Evolutionary conservation across 2,329 filamentous ascomycete species (phyloP), one percentile per base, ranked within the genome.

Genomic region (Diplodia mutila): DNA sequence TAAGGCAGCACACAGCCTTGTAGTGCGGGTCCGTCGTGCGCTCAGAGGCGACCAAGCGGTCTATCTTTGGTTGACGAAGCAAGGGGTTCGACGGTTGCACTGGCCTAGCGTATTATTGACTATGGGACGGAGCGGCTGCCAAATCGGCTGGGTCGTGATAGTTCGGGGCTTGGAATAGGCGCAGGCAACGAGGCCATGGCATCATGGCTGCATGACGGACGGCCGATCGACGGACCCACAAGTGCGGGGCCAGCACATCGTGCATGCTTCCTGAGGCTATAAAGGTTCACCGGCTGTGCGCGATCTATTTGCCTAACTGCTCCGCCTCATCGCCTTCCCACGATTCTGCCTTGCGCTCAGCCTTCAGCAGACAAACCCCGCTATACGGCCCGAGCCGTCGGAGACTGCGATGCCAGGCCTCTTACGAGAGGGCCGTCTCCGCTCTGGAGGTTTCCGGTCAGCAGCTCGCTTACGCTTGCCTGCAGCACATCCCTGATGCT

Each of bases 251-350:
- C 27, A 63, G n/a, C 42, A 27, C 42, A 51, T 51, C n/a, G 18
- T 25, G 37, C 27, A 61, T 61, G 14, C 12, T 14, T 23, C 39
- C 7, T n/a, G 9, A n/a, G 39, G 34, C 59, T 63, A 51, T 63
- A 51, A 63, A 25, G 25, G 59, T 39, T 63, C 42, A 63, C 59
- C 59, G 59, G 21, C 18, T 23, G 59, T 63, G 27, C 46, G 59
- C 59, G 46, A 12, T 37, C 59, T 27, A 63, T 49, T 37, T 46
- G 27, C 59, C 48, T 51, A 29, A 27, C n/a, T 25, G 21, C 53
- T 61, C 23, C 55, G 55, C 55, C 55, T 57, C n/a, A 23, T n/a
- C 37, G 21, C 29, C 39, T 63, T 46, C 39, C 18, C 49, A 4
- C 42, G n/a, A 63, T 29, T 29, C 46, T 21, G 59, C 32, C 27